Base-by-base conservation (phyloP, 2,329 filamentous ascomycete species). In the Aspergillus eucalypticola region DNA sequence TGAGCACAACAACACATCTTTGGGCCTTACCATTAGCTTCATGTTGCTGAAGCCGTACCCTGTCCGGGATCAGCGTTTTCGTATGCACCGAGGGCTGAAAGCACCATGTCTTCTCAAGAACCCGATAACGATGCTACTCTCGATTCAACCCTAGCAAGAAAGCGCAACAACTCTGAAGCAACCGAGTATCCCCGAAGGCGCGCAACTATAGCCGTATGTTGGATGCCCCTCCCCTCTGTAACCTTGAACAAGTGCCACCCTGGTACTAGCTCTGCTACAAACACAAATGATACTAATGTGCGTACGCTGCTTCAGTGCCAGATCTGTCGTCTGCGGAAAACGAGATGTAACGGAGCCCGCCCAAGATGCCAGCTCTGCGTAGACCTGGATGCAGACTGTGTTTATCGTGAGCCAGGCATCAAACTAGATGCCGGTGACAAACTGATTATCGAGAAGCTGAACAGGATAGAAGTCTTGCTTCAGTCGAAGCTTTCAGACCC, bases 401-500 rank as follows among this genome's bases (percentile, higher is more conserved):
- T 93, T 65, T 95, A 95, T 75, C 86, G 91, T 64, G 91, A 95
- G 73, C 91, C 91, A 6, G 90, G 90, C 2, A 91, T 94, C 80
- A 95, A 95, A 77, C 84, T 95, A 8, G 91, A 95, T 73, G 90
- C 90, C 38, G 91, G 91, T 65, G 91, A 94, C 79, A 94, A 93
- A 78, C 81, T 95, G 59, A 95, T 95, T 62, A 79, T 95, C 39
- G 91, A 94, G 72, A 88, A 89, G 58, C 81, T 95, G 38, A 86
- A 84, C 67, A 87, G 89, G 56, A 93, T 95, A 69, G 91, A 95
- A 75, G 89, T 83, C 54, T 79, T 95, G 48, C 81, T 95, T n/a
- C 89, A 93, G 72, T 87, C 88, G 64, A 89, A 81, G 65, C 78
- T 92, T 66, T 79, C 83, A 19, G 73, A 52, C 7, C 70, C 69